Evolutionary conservation across 1,284 basidiomycete genomes (phyloP).

Genomic region (Volvariella volvacea): DNA sequence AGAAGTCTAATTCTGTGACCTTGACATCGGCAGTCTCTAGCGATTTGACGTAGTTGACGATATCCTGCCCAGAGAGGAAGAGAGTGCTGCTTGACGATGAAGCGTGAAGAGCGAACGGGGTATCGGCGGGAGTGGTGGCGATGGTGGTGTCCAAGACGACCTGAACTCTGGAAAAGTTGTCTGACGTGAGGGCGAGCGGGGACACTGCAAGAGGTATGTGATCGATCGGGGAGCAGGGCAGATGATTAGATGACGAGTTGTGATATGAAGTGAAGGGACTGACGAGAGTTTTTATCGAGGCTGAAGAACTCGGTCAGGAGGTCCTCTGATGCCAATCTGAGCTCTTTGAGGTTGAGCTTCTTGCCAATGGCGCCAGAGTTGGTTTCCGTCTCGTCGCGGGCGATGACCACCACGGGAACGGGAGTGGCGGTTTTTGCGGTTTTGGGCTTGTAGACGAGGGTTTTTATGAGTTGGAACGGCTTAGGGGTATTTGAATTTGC

Average conservation of each 20-base stretch:
- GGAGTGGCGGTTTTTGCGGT: constrained; percentile 84
- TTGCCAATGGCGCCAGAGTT: constrained; percentile 72
- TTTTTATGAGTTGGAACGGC: constrained; percentile 71
- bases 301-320: constrained; percentile 81
- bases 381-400: constrained; percentile 79
- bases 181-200: constrained; percentile 63
- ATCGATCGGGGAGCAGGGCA: not conserved
- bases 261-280: constrained; percentile 25
- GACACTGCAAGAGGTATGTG: constrained; percentile 52
- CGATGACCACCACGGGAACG: constrained; percentile 83
- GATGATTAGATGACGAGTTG: no score
- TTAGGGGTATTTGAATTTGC: constrained; percentile 41
- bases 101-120: constrained; percentile 68
- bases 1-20: constrained; percentile 71
- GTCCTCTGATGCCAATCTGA: constrained; percentile 85
- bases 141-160: constrained; percentile 78
- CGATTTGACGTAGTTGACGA: constrained; percentile 65
- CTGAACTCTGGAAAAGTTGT: constrained; percentile 71
- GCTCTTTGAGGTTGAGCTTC: constrained; percentile 84
- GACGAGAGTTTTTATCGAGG: constrained; percentile 83
- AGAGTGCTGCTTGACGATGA: constrained; percentile 65
- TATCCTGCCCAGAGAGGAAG: constrained; percentile 73
- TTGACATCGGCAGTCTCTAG: constrained; percentile 61
- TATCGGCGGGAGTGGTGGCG: constrained; percentile 44
- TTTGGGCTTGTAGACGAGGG: constrained; percentile 86